phyloP scores from a whole-genome alignment of 2,329 filamentous ascomycete species.

The Penicillium glabrum region DNA sequence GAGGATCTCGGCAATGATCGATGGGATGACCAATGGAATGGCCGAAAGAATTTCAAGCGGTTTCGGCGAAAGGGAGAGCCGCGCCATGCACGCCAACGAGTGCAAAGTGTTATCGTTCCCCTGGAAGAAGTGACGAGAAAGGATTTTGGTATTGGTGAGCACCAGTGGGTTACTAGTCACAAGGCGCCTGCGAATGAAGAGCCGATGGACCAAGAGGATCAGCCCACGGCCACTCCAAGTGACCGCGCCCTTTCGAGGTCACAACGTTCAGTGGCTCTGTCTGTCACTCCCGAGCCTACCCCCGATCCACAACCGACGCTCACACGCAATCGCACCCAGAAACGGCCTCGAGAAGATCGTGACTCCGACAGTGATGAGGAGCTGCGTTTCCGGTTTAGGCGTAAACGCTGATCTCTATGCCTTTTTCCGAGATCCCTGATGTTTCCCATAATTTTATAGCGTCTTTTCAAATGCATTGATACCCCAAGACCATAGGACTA shows the following conservation, averaged over 20 bases:
- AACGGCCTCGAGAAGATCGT: constrained; percentile 36
- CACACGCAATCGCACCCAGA: constrained; percentile 25
- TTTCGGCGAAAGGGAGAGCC: constrained; percentile 55
- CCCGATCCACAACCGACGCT: constrained; percentile 15
- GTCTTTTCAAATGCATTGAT: constrained; percentile 13
- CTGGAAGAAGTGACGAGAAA: constrained; percentile 71
- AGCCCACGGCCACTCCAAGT: not conserved
- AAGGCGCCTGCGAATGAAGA: constrained; percentile 28
- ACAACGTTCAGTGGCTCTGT: constrained; percentile 9
- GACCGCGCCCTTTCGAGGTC: constrained; percentile 9
- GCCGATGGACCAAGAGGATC: constrained; percentile 21
- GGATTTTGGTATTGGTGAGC: constrained; percentile 71
- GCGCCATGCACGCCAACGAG: constrained; percentile 37
- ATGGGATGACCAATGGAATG: constrained; percentile 91
- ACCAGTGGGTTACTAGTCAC: constrained; percentile 63
- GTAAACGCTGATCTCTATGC: constrained; percentile 34
- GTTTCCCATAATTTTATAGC: constrained; percentile 5
- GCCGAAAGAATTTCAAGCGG: constrained; percentile 91
- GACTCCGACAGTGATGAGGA: constrained; percentile 60
- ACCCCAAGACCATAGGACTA: not conserved
- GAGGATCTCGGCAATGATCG: constrained; percentile 55
- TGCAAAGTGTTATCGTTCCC: constrained; percentile 64
- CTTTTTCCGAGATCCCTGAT: not conserved
- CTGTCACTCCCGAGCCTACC: constrained; percentile 20
- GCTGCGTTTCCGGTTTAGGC: constrained; percentile 56